Evolutionary conservation across 371 early-diverging fungal species (phyloP), one percentile per base, ranked within the genome.

Genomic region (Zopfochytrium polystomum): DNA sequence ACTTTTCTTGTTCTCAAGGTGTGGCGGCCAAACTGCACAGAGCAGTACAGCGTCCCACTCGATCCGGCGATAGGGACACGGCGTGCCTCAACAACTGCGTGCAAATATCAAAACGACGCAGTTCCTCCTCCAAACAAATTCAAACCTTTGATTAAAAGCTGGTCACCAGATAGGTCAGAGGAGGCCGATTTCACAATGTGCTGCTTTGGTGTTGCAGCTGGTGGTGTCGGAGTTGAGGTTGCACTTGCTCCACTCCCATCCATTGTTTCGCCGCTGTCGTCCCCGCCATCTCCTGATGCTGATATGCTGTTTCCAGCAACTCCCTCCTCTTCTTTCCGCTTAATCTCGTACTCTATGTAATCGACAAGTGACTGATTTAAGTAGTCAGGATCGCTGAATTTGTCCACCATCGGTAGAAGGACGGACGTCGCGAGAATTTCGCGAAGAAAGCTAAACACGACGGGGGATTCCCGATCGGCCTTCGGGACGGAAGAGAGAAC

Each of bases 401-500:
- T 67, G 23, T 76, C 68, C n/a, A 76, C 71, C 6, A 73, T 38
- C 9, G 66, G 54, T 30, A 53, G 55, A 3, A 77, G 62, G 4
- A 77, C 72, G 4, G 68, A 61, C 2, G 77, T 74, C n/a, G 68
- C 77, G 13, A 73, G 29, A 30, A 77, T 68, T 50, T 77, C 77
- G 5, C 67, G 60, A 1, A 66, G 47, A 31, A 77, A 58, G 20
- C 57, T 55, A 38, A 73, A 71, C 6, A 76, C 67, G 13, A 73
- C 55, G 1, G 77, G 68, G 0, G 63, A 63, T 5, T 56, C 53
- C 13, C 63, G 31, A 35, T 76, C 73, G 2, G 59, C 32, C 20
- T 62, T 46, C 5, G 71, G 74, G 20, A 76, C 57, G 32, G 63
- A 30, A 11, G 48, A 42, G n/a, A 63, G 38, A 20, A 63, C 50